phyloP scores from a whole-genome alignment of 768 basidiomycete genomes.

The Leccinum truebloodii region DNA sequence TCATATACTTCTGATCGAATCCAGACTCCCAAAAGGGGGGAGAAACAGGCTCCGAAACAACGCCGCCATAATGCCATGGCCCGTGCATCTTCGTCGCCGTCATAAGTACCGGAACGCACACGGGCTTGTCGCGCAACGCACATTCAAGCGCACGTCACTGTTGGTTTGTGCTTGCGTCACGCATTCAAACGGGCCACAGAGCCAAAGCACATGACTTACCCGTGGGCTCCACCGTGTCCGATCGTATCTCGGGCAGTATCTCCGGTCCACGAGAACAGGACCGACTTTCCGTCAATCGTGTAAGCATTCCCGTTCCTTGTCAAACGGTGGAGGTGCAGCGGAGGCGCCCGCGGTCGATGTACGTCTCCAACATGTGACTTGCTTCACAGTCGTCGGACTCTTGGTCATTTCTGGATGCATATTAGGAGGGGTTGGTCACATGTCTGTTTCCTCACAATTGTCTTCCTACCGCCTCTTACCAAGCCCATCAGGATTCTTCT shows the following conservation, averaged over 20 bases:
- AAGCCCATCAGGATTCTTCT: too few species aligned
- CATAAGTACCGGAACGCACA: background rate
- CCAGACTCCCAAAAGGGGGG: background rate
- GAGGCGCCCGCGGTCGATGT: background rate
- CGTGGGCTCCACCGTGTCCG: background rate
- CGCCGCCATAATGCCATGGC: background rate
- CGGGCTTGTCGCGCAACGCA: background rate
- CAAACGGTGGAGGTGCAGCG: background rate
- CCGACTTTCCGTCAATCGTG: background rate
- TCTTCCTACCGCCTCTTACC: too few species aligned
- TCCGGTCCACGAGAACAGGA: background rate
- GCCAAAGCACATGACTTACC: background rate
- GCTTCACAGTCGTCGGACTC: background rate
- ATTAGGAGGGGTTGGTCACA: too few species aligned
- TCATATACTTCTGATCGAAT: too few species aligned
- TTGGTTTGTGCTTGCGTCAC: background rate
- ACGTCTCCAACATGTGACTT: background rate
- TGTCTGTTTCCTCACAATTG: too few species aligned
- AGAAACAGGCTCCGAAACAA: background rate
- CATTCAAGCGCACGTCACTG: background rate
- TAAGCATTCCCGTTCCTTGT: background rate
- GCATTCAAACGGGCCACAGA: background rate
- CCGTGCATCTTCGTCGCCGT: background rate
- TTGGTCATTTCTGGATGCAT: too few species aligned
- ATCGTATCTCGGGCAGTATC: constrained; percentile 13